A percentile compares a stretch with the other conserved stretches of the same genome.
These are phyloP conservation scores for Kingdonia uniflora DNA, from an alignment of 164 flowering plant species.

Conservation along the genomic window DNA sequence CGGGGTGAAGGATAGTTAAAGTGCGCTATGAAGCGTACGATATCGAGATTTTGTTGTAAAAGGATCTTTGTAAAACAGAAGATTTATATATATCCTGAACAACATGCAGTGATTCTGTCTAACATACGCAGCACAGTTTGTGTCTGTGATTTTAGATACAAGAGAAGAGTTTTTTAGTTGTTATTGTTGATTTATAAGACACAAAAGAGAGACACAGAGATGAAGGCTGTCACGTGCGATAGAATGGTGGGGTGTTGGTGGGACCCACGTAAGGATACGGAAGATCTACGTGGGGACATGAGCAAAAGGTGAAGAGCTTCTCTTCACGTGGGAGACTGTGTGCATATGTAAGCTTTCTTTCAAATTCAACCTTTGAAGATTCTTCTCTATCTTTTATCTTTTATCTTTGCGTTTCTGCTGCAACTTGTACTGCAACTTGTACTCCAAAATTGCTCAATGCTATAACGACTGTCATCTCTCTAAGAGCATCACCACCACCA, in stretches of 20 bases:
- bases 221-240: not conserved
- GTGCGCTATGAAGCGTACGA: constrained; percentile 10
- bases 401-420: no score
- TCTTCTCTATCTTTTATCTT: no score
- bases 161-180: not conserved
- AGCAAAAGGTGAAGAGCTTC: not conserved
- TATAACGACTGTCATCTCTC: no score
- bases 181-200: not conserved
- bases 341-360: no score
- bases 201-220: not conserved
- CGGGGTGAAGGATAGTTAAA: constrained; percentile 15
- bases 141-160: not conserved
- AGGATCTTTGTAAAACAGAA: constrained; percentile 32
- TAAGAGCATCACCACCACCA: no score
- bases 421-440: no score
- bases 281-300: constrained; percentile 2
- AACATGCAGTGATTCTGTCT: constrained; percentile 43
- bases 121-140: not conserved
- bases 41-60: constrained; percentile 32
- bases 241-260: not conserved
- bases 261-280: constrained; percentile 7
- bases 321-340: constrained; percentile 4
- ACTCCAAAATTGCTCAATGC: no score
- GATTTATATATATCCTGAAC: constrained; percentile 50
- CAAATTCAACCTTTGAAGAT: no score